Evolutionary conservation across 2,329 filamentous ascomycete species (phyloP).

Genomic region (Cladorrhinum sp.): DNA sequence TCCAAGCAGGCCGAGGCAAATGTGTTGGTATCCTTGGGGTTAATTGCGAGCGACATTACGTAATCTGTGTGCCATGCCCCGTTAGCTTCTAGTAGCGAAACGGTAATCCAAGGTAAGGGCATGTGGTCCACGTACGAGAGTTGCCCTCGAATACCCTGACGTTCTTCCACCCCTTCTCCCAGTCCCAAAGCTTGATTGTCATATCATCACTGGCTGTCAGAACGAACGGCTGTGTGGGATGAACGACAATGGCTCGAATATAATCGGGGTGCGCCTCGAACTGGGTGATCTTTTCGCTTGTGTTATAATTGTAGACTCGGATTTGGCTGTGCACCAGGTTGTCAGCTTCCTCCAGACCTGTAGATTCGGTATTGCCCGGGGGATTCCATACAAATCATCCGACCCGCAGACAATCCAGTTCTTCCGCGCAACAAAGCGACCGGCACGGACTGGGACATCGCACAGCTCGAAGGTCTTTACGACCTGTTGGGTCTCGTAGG

Average conservation of each 20-base stretch:
- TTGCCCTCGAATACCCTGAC: conserved; percentile 96
- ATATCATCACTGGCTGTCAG: conserved; percentile 96
- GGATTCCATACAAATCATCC: conserved; percentile 68
- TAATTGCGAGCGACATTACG: conserved; percentile 74
- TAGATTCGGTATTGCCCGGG: neutral
- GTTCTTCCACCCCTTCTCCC: conserved; percentile 98
- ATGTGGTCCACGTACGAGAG: conserved; percentile 48
- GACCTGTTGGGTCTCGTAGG: conserved; percentile 92
- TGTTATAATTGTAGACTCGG: conserved; percentile 98
- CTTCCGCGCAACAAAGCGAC: conserved; percentile 94
- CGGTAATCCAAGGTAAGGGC: neutral
- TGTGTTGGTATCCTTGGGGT: conserved; percentile 93
- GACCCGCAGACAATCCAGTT: conserved; percentile 98
- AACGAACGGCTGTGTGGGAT: conserved; percentile 93
- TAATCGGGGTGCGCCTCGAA: conserved; percentile 99
- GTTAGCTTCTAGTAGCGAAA: conserved; percentile 45
- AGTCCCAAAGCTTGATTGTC: conserved; percentile 98
- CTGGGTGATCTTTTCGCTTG: conserved; percentile 93
- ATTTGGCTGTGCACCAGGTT: conserved; percentile 49
- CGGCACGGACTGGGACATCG: conserved; percentile 94
- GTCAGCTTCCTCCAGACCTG: conserved; percentile 56
- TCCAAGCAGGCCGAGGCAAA: conserved; percentile 94
- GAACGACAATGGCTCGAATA: conserved; percentile 92
- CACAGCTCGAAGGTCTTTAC: conserved; percentile 99
- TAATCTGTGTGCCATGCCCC: conserved; percentile 18